Evolutionary conservation across 225 moss, liverwort and hornwort genomes (phyloP).

Genomic region (Antitrichia curtipendula): DNA sequence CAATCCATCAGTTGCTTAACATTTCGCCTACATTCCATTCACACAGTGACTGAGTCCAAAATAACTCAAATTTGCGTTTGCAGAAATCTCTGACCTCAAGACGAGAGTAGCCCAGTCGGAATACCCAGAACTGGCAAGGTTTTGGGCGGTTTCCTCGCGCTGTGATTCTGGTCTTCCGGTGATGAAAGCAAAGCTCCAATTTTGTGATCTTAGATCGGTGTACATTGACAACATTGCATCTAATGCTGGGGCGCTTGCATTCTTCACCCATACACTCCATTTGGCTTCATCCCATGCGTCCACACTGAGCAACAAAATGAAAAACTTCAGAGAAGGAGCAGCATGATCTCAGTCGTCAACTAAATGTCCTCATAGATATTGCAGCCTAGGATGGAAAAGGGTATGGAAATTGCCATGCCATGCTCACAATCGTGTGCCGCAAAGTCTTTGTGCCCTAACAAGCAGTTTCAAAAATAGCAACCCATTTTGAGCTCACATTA

Average conservation of each 20-base stretch:
- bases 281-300: slow-evolving; percentile 26
- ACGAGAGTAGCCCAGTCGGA: slow-evolving; percentile 50
- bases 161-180: slow-evolving; percentile 72
- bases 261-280: slow-evolving; percentile 71
- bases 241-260: slow-evolving; percentile 48
- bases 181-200: slow-evolving; percentile 73
- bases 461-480: not conserved
- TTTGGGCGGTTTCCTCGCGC: slow-evolving; percentile 41
- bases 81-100: slow-evolving; percentile 43
- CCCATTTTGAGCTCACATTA: not conserved
- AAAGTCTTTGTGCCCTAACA: not conserved
- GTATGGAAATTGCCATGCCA: no score
- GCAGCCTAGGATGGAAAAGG: not conserved
- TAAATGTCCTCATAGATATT: not conserved
- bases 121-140: slow-evolving; percentile 60
- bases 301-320: slow-evolving; percentile 23
- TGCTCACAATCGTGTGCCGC: not conserved
- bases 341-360: not conserved
- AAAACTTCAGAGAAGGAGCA: not conserved
- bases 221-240: slow-evolving; percentile 52
- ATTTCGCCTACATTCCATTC: not conserved
- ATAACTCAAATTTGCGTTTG: not conserved
- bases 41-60: not conserved
- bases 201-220: slow-evolving; percentile 47
- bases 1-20: not conserved